Percentiles rank a stretch among this genome's conserved stretches.
These are phyloP conservation scores for Calonectria naviculata DNA, from an alignment of 2,329 filamentous ascomycete genomes.

Conservation along the genomic window DNA sequence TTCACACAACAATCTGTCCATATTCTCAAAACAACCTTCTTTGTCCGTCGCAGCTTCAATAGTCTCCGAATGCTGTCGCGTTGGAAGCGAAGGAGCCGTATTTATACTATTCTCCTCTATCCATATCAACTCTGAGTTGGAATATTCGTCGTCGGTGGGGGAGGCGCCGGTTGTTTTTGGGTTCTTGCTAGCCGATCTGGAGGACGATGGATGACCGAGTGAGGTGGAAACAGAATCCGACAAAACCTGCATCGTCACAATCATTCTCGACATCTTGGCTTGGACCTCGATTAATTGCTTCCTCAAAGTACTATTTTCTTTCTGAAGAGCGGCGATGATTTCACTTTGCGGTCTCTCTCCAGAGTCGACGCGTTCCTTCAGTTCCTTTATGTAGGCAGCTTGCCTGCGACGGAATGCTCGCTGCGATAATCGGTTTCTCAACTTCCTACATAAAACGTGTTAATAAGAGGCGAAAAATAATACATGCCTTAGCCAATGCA, in stretches of 20 bases:
- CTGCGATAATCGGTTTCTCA: not conserved
- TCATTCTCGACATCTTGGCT: not conserved
- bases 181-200: not conserved
- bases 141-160: not conserved
- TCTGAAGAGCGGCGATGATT: not conserved
- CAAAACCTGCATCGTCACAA: not conserved
- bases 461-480: not conserved
- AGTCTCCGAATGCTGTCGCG: not conserved
- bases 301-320: not conserved
- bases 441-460: not conserved
- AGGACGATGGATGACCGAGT: not conserved
- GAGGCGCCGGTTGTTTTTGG: too few relatives aligned
- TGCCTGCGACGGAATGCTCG: not conserved
- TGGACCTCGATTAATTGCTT: not conserved
- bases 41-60: not conserved
- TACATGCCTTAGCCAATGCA: too few relatives aligned
- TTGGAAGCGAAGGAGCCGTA: not conserved
- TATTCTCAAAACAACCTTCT: not conserved
- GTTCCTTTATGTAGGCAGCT: not conserved
- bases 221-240: not conserved
- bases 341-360: not conserved
- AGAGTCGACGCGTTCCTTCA: constrained; percentile 1
- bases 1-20: not conserved
- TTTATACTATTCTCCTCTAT: not conserved
- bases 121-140: not conserved